Base-by-base conservation (phyloP, 2,329 filamentous ascomycete genomes). In the Sporothrix inflata region DNA sequence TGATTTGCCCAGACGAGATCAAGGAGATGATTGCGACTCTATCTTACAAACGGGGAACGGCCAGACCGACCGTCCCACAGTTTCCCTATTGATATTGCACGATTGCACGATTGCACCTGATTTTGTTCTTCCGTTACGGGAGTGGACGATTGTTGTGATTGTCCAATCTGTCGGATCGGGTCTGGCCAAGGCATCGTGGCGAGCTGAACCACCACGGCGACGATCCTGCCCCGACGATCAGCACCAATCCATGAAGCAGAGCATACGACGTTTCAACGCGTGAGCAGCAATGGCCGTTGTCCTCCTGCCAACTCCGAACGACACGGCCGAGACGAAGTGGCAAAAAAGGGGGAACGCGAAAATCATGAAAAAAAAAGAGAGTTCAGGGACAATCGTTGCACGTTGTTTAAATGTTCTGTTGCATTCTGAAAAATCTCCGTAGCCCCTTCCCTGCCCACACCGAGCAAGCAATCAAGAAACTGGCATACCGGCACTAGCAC, bases 231-330 rank as follows among this genome's bases (percentile, higher is more conserved):
- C 38, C 60, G n/a, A n/a, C 38, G 60, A 65, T 65, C 60, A 21
- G 38, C 60, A 19, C 38, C 38, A 45, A 42, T 65, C 60, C 60
- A 45, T 45, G 60, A 45, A 45, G 60, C 11, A 65, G 38, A 65
- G 60, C 60, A 63, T 63, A 24, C 57, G 57, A 63, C 57, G n/a
- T 34, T 63, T n/a, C 60, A 63, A 63, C 60, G 60, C 38, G 47
- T 19, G 24, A 19, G 27, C 27, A 21, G 45, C 27, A 63, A 12
- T 12, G n/a, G n/a, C n/a, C n/a, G n/a, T n/a, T n/a, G n/a, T n/a
- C n/a, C n/a, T 19, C 38, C n/a, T 45, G 21, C 60, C 38, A 21
- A 16, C 19, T 65, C 12, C 8, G 60, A 14, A 42, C 21, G 19
- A 27, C 60, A 45, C 38, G 60, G 60, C 38, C 60, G 60, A 42